Base-by-base conservation (phyloP, 805 yeast genomes). In the Candida succiphila region DNA sequence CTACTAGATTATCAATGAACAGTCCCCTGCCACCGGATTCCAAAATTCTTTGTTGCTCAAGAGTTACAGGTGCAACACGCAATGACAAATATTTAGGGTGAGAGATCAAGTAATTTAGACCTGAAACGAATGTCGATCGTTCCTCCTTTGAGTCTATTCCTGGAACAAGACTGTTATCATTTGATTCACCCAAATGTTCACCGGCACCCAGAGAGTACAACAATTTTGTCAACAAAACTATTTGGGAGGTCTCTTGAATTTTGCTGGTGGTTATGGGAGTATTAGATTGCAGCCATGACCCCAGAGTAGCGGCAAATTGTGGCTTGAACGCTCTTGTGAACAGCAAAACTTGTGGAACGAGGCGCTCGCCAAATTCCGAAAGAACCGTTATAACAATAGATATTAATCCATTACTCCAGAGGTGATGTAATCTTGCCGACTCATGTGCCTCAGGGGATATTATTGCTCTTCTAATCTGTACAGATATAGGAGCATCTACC, bases 321-420 rank as follows among this genome's bases (percentile, higher is more conserved):
- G 69, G 67, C 10, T 69, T 60, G 54, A 83, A 88, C 22, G 72
- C 66, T 16, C 69, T 62, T 3, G 78, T 62, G 39, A 85, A 81
- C 29, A 73, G 58, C 38, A 80, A 69, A 7, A 76, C 58, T 37
- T 85, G 92, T 3, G 85, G 76, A 1, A 79, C 43, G 2, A 80
- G 61, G 28, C 72, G 64, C 1, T 67, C 67, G 1, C 89, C 89
- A 37, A 86, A 72, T 31, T 67, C 69, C 19, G 76, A 65, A 26
- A 85, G 49, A 13, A 84, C 54, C 1, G 72, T 60, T 32, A 84
- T 57, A 16, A 81, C 58, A 5, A 84, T 71, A 0, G 92, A 77
- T 21, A 88, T 60, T 14, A 88, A 56, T 1, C 95, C 95, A 46
- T 78, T 75, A n/a, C 75, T 69, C 96, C 96, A 88, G n/a, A 83